Evolutionary conservation across 1,284 basidiomycete genomes (phyloP), one percentile per base, ranked within the genome.

Genomic region (Ganoderma sinense): DNA sequence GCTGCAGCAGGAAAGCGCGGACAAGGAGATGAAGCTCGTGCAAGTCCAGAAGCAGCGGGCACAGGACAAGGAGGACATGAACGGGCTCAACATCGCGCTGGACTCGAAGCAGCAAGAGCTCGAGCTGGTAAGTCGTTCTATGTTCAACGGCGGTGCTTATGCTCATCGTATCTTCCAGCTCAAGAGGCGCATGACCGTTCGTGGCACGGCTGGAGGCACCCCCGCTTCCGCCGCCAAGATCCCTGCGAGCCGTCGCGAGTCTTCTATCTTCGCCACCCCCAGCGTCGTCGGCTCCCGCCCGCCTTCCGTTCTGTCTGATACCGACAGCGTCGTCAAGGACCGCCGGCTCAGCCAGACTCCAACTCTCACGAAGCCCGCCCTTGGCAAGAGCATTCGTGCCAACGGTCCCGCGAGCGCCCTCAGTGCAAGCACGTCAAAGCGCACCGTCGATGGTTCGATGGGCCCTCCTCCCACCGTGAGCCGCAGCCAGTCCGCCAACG

Each of bases 71-170:
- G 93, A 96, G 65, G 95, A 96, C 78, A 81, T 93, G 56, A 83
- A 88, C 65, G 92, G 94, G 48, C 82, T 97, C 72, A 96, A 96
- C 76, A 93, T 95, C 55, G 95, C 94, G 0, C 80, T 97, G 69
- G 94, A 96, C 79, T 91, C 94, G 29, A 97, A 97, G 81, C 95
- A 97, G 77, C 94, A 96, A 77, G 95, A 97, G 78, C 83, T 97
- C 31, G 94, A 96, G 78, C 78, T 95, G 81, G 95, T 97, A 67
- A 73, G 92, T 85, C 26, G 48, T 7, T 70, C 66, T 69, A 64
- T 56, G 56, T 45, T 71, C n/a, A 23, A 55, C n/a, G 72, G 60
- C n/a, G 31, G n/a, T 10, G 56, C 45, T 29, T 53, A 70, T 26
- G 60, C 53, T 56, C 48, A 62, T 65, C 39, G 20, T n/a, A 40